phyloP scores from a whole-genome alignment of 495 filamentous ascomycete species.

The Penicillium psychrofluorescens region DNA sequence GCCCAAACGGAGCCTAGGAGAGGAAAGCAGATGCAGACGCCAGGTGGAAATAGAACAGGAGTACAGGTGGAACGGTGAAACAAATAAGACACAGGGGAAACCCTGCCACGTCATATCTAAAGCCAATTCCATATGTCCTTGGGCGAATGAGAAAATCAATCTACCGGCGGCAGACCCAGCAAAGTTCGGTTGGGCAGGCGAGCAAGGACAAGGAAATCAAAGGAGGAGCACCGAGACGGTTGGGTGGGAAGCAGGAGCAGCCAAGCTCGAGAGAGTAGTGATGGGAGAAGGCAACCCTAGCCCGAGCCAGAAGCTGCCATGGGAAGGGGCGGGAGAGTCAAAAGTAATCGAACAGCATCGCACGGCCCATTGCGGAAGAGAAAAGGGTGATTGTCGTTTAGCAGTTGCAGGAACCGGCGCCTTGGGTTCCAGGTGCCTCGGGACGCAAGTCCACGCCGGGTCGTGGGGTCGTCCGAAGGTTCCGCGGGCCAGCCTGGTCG shows the following conservation, averaged over 20 bases:
- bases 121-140: slow-evolving; percentile 23
- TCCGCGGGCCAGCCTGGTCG: slow-evolving; percentile 85
- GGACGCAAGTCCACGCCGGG: slow-evolving; percentile 76
- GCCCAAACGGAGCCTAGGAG: slow-evolving; percentile 19
- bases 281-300: not conserved
- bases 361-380: slow-evolving; percentile 1
- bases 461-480: slow-evolving; percentile 65
- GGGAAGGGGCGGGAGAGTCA: not conserved
- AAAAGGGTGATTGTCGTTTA: slow-evolving; percentile 27
- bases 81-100: slow-evolving; percentile 14
- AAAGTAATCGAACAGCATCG: not conserved
- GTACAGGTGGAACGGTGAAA: slow-evolving; percentile 16
- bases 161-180: slow-evolving; percentile 5
- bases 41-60: slow-evolving; percentile 22
- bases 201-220: slow-evolving; percentile 14
- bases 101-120: slow-evolving; percentile 29
- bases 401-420: slow-evolving; percentile 68
- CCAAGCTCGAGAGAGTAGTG: not conserved
- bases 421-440: slow-evolving; percentile 69
- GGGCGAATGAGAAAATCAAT: slow-evolving; percentile 7
- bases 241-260: slow-evolving; percentile 5
- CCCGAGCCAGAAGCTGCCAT: not conserved
- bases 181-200: slow-evolving; percentile 2
- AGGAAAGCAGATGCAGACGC: slow-evolving; percentile 32
- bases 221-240: slow-evolving; percentile 13